These are phyloP conservation scores for Phlegmacium glaucopus DNA, from an alignment of 768 basidiomycete genomes.

Conservation along the genomic window DNA sequence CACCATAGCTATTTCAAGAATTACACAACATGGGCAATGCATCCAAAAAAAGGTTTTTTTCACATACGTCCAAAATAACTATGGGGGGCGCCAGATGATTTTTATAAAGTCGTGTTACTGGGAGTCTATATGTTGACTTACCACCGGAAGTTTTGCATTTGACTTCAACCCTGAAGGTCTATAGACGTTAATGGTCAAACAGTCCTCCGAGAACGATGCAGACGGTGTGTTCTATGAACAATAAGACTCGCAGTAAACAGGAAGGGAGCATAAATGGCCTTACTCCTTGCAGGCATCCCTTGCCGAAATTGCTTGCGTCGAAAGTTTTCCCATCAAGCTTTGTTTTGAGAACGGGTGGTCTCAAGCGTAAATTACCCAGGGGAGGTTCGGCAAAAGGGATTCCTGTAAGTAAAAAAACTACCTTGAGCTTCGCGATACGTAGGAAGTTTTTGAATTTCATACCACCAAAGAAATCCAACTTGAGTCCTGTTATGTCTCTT, in stretches of 20 bases:
- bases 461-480: constrained; percentile 50
- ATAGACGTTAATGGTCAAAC: constrained; percentile 56
- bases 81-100: no score
- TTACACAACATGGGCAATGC: background rate
- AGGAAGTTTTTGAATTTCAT: background rate
- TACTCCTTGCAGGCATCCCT: constrained; percentile 47
- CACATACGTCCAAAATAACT: constrained; percentile 40
- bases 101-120: no score
- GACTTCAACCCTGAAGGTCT: constrained; percentile 37
- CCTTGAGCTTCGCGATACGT: background rate
- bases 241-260: no score
- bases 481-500: constrained; percentile 26
- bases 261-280: constrained; percentile 3
- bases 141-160: constrained; percentile 35
- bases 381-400: constrained; percentile 58
- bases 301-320: constrained; percentile 45
- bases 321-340: constrained; percentile 29
- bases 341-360: constrained; percentile 44
- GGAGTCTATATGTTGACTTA: constrained; percentile 21
- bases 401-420: constrained; percentile 22
- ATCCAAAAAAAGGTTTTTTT: background rate
- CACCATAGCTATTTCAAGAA: constrained; percentile 27
- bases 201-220: constrained; percentile 51
- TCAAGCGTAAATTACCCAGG: constrained; percentile 42
- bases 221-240: background rate